Evolutionary conservation across 179 eudicot genomes (phyloP).

Genomic region (Sideroxylon spinosum): DNA sequence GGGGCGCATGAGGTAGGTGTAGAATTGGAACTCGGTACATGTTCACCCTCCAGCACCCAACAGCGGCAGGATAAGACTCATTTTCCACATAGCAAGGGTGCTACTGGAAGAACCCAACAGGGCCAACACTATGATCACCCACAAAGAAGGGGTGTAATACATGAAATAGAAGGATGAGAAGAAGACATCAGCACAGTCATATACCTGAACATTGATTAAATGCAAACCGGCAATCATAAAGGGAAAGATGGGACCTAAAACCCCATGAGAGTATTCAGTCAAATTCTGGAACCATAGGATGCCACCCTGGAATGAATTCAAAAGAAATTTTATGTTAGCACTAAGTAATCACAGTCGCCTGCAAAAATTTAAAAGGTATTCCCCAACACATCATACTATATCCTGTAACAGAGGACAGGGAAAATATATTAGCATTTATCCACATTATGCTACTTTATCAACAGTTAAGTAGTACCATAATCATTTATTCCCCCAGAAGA

Average conservation of each 20-base stretch:
- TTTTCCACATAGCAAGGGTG: too few species aligned
- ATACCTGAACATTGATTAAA: slow-evolving; percentile 71
- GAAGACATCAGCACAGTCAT: slow-evolving; percentile 4
- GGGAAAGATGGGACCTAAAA: slow-evolving; percentile 62
- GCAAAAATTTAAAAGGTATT: not conserved
- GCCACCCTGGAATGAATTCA: slow-evolving; percentile 65
- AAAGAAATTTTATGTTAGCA: not conserved
- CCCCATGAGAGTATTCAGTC: slow-evolving; percentile 67
- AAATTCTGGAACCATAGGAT: slow-evolving; percentile 79
- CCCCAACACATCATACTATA: not conserved
- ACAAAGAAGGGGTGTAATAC: not conserved
- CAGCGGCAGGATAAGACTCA: too few species aligned
- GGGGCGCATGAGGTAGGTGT: too few species aligned
- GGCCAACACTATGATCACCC: too few species aligned
- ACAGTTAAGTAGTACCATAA: not conserved
- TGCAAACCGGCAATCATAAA: slow-evolving; percentile 70
- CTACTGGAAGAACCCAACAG: too few species aligned
- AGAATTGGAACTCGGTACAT: too few species aligned
- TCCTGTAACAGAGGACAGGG: not conserved
- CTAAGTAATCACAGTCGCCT: not conserved
- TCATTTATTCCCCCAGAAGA: not conserved
- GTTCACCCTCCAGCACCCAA: too few species aligned
- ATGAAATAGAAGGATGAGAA: not conserved
- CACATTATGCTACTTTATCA: not conserved
- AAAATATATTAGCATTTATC: not conserved